Percentiles rank a stretch among this genome's conserved stretches.
These are phyloP conservation scores for Dendryphion nanum DNA, from an alignment of 2,329 filamentous ascomycete species.

Conservation along the genomic window DNA sequence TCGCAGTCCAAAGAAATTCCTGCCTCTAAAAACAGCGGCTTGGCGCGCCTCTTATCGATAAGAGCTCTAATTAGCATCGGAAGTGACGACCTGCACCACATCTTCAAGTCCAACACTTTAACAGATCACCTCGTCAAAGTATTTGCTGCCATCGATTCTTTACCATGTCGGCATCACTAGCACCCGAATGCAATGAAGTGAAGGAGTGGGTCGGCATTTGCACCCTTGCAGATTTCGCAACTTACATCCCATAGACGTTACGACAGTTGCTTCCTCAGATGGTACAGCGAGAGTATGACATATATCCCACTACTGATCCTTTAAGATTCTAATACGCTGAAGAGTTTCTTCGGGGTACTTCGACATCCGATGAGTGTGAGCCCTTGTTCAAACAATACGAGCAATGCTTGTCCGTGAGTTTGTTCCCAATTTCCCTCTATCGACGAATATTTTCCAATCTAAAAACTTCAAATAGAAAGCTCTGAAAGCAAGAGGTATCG, in stretches of 20 bases:
- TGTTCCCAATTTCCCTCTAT: too few species aligned
- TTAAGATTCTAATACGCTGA: not conserved
- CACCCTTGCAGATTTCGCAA: not conserved
- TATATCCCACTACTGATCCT: conserved; percentile 4
- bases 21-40: conserved; percentile 1
- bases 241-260: conserved; percentile 64
- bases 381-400: conserved; percentile 86
- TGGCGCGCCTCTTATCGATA: conserved; percentile 34
- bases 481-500: conserved; percentile 85
- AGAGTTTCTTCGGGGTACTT: conserved; percentile 85
- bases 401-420: conserved; percentile 73
- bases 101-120: too few species aligned
- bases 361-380: conserved; percentile 82
- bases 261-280: conserved; percentile 96
- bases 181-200: conserved; percentile 89
- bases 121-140: too few species aligned
- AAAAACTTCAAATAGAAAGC: conserved; percentile 60
- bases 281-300: conserved; percentile 96
- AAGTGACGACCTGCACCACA: too few species aligned
- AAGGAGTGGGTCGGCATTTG: conserved; percentile 70
- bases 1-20: conserved; percentile 5
- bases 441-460: too few species aligned
- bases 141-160: not conserved
- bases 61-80: too few species aligned
- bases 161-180: conserved; percentile 87